Evolutionary conservation across 108 stramenopile species (phyloP).

Genomic region (Cyclostephanos tholiformis): DNA sequence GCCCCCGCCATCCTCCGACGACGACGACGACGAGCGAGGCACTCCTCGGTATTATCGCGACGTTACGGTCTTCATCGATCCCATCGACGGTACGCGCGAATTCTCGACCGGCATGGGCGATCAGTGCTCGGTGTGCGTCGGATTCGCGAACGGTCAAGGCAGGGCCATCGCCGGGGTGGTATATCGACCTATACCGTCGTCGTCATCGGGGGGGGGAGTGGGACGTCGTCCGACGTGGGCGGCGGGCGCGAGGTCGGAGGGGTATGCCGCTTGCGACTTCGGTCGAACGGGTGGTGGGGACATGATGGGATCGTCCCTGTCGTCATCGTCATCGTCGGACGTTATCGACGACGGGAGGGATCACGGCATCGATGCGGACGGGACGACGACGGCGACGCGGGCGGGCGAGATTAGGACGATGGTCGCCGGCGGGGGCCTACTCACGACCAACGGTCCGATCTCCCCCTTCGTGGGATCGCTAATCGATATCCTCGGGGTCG

Average conservation of each 20-base stretch:
- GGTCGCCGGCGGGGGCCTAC: slow-evolving; percentile 23
- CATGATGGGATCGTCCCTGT: background rate
- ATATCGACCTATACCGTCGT: slow-evolving; percentile 52
- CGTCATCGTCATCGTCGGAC: background rate
- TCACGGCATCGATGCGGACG: too few species aligned
- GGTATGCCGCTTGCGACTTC: slow-evolving; percentile 33
- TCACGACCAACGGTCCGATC: slow-evolving; percentile 64
- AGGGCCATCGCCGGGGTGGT: slow-evolving; percentile 60
- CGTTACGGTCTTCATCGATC: slow-evolving; percentile 62
- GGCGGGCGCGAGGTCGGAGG: slow-evolving; percentile 51
- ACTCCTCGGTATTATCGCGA: slow-evolving; percentile 13
- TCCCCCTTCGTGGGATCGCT: slow-evolving; percentile 58
- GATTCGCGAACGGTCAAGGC: slow-evolving; percentile 54
- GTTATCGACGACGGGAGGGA: background rate
- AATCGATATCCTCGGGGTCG: slow-evolving; percentile 35
- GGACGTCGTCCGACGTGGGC: slow-evolving; percentile 58
- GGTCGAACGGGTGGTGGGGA: background rate
- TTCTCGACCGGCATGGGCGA: slow-evolving; percentile 62
- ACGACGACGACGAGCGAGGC: background rate
- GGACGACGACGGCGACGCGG: background rate
- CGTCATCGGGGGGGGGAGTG: slow-evolving; percentile 53
- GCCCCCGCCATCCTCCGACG: background rate
- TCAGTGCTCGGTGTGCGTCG: slow-evolving; percentile 70
- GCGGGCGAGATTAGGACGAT: background rate
- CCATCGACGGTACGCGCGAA: slow-evolving; percentile 70